A percentile compares a stretch with the other conserved stretches of the same genome.
These are phyloP conservation scores for Aegilops sharonensis DNA, from an alignment of 176 grass and related monocot genomes.

Conservation along the genomic window DNA sequence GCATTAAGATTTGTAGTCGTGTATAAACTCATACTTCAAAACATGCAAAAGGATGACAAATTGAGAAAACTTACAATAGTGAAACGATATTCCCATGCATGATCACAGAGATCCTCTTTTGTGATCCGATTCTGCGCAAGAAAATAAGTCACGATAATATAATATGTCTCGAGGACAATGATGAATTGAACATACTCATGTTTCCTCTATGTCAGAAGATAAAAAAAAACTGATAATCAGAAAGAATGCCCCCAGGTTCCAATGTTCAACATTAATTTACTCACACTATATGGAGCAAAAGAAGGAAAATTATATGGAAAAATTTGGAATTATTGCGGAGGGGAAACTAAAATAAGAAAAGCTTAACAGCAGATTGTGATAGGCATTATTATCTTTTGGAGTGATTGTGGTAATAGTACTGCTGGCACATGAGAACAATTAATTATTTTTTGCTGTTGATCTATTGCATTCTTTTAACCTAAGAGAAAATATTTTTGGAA, in stretches of 20 bases:
- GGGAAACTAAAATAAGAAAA: not conserved
- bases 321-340: not conserved
- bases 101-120: conserved; percentile 83
- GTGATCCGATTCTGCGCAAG: conserved; percentile 68
- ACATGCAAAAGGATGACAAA: not conserved
- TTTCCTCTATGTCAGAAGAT: conserved; percentile 23
- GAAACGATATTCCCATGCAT: conserved; percentile 85
- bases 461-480: conserved; percentile 5
- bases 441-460: not conserved
- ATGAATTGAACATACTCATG: not conserved
- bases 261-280: not conserved
- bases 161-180: not conserved
- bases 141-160: conserved; percentile 19
- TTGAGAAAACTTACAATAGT: conserved; percentile 56
- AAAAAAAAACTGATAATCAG: conserved; percentile 13
- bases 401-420: not conserved
- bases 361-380: not conserved
- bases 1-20: not conserved
- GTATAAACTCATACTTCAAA: conserved; percentile 13
- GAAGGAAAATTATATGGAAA: not conserved
- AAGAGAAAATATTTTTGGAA: not conserved
- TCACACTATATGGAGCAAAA: not conserved
- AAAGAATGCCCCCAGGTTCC: not conserved
- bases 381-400: not conserved
- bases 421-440: not conserved